Percentiles rank a stretch among this genome's conserved stretches.
Conservation (phyloP, 78 protist genomes). For the slime mould (Dictyostelium discoideum) region DNA sequence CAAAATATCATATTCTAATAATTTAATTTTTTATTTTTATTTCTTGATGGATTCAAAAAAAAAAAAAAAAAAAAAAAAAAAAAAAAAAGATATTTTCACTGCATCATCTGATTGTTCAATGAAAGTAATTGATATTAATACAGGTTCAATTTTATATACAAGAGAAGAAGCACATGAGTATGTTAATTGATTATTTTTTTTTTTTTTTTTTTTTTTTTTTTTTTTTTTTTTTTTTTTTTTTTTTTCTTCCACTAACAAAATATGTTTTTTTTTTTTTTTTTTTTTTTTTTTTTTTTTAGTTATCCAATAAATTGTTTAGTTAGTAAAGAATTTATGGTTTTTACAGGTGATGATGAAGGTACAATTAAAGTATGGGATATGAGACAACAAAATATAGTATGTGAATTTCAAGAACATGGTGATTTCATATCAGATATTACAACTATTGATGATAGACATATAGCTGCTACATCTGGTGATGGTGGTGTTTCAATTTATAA, state of each 20-base stretch:
- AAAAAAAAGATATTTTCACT: slow-evolving; percentile 59
- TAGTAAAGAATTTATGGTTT: slow-evolving; percentile 77
- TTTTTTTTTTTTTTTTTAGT: not conserved
- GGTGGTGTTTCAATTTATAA: slow-evolving; percentile 73
- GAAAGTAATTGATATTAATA: slow-evolving; percentile 71
- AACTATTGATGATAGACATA: slow-evolving; percentile 52
- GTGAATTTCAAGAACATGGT: slow-evolving; percentile 80
- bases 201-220: no score
- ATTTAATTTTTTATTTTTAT: not conserved
- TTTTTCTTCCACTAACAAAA: no score
- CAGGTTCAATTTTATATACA: slow-evolving; percentile 64
- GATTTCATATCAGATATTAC: slow-evolving; percentile 71
- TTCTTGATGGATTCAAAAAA: not conserved
- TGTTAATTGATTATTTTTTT: not conserved
- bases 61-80: no score
- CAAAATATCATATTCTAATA: not conserved
- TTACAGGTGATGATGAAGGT: slow-evolving; percentile 84
- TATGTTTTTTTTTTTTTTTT: no score
- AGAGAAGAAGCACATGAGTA: slow-evolving; percentile 83
- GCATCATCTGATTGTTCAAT: slow-evolving; percentile 76
- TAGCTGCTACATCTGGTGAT: slow-evolving; percentile 74
- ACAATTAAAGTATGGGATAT: slow-evolving; percentile 78
- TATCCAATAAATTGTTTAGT: slow-evolving; percentile 62
- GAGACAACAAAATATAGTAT: slow-evolving; percentile 79
- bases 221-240: no score